Conservation (phyloP, 345 rosid genomes). For the Rubroshorea leprosula region DNA sequence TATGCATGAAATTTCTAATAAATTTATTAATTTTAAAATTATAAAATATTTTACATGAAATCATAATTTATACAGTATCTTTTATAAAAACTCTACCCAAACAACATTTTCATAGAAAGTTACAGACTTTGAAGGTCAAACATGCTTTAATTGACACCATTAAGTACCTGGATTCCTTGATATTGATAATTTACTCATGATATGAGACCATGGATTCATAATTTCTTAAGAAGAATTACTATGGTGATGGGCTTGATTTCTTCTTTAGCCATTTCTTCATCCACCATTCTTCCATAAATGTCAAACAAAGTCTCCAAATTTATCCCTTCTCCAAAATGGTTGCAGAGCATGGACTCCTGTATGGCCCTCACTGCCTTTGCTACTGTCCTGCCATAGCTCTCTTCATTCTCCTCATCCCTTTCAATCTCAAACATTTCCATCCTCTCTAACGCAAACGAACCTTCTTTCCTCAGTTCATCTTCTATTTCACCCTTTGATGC, state of each 20-base stretch:
- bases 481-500: slow-evolving; percentile 64
- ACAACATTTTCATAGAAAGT: too few relatives aligned
- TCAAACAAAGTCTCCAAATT: slow-evolving; percentile 56
- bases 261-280: slow-evolving; percentile 50
- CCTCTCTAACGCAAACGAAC: slow-evolving; percentile 44
- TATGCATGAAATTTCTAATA: too few relatives aligned
- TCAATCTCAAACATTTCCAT: slow-evolving; percentile 49
- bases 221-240: slow-evolving; percentile 51
- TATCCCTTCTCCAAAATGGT: slow-evolving; percentile 64
- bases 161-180: too few relatives aligned
- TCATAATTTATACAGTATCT: too few relatives aligned
- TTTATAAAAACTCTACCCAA: too few relatives aligned
- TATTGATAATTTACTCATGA: too few relatives aligned
- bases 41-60: too few relatives aligned
- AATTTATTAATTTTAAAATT: too few relatives aligned
- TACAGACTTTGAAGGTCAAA: too few relatives aligned
- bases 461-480: slow-evolving; percentile 49
- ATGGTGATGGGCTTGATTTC: slow-evolving; percentile 62
- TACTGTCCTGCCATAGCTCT: slow-evolving; percentile 52
- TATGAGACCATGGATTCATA: slow-evolving; percentile 12
- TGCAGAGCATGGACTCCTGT: slow-evolving; percentile 67
- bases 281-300: slow-evolving; percentile 45
- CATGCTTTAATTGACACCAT: too few relatives aligned
- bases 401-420: slow-evolving; percentile 20
- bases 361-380: slow-evolving; percentile 80